Percentiles rank a stretch among this genome's conserved stretches.
These are phyloP conservation scores for Chloromonas sp. DNA, from an alignment of 163 green algal genomes.

Conservation along the genomic window DNA sequence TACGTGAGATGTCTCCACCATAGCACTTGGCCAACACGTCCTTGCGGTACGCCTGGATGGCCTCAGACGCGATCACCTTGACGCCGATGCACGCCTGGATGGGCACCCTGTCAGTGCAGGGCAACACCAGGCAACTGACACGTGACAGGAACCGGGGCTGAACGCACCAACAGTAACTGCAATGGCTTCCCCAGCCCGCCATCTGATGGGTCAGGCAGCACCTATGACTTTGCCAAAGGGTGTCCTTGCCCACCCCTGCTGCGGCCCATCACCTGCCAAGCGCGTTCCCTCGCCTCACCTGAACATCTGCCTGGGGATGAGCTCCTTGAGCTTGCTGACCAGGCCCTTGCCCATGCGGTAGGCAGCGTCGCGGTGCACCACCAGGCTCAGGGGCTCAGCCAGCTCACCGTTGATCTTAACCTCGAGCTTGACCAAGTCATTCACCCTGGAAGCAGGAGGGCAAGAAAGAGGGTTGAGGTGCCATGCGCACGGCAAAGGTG, in stretches of 20 bases:
- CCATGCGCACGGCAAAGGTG: too few relatives aligned
- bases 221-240: too few relatives aligned
- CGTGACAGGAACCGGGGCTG: too few relatives aligned
- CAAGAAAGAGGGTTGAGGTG: neutral
- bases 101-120: constrained; percentile 52
- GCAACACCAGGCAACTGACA: neutral
- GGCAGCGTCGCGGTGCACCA: constrained; percentile 82
- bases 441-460: constrained; percentile 48
- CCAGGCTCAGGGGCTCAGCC: constrained; percentile 83
- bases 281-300: constrained; percentile 15
- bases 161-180: too few relatives aligned
- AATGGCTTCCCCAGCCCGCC: neutral
- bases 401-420: constrained; percentile 90
- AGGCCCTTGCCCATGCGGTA: constrained; percentile 66
- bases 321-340: constrained; percentile 85
- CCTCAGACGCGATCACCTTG: constrained; percentile 82
- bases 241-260: too few relatives aligned
- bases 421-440: constrained; percentile 91
- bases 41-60: constrained; percentile 89
- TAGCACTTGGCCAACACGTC: constrained; percentile 99
- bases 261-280: too few relatives aligned
- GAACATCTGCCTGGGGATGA: constrained; percentile 97
- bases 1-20: constrained; percentile 79
- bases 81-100: constrained; percentile 85
- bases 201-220: neutral